Base-by-base conservation (phyloP, 2,329 filamentous ascomycete species). In the Endothia cerciana region DNA sequence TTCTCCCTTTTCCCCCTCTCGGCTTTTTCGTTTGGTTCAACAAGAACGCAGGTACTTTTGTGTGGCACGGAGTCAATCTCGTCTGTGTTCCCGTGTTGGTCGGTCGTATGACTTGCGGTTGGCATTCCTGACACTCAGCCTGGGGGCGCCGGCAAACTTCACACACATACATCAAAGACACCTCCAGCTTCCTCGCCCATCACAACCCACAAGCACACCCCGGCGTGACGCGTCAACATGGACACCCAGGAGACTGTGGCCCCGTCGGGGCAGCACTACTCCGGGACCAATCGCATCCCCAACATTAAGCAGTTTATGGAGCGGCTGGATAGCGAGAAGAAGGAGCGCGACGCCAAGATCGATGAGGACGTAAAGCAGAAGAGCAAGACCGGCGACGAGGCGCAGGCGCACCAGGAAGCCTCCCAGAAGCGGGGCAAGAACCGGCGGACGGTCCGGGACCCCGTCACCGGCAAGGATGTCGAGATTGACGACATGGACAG, bases 291-390 rank as follows among this genome's bases (percentile, higher is more conserved):
- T 76, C 91, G 91, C 30, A 88, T 98, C 62, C 94, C 94, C 7
- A 97, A 93, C 64, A 91, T 97, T 70, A 89, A 90, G 74, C 87
- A 94, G 76, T 96, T 97, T 70, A 85, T 97, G 70, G 85, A 91
- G 62, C 86, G 86, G 69, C 83, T 97, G 43, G 94, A 97, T 76
- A 82, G 79, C 62, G 89, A 96, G 71, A 97, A 97, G 81, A 88
- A 85, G 72, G 80, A 89, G 10, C 86, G 93, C 71, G 92, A 97
- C 77, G 83, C 84, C 65, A 80, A 85, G 69, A 88, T 97, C 68
- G 91, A 96, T 56, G 80, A 86, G 58, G 78, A 85, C 22, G 73
- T 78, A 5, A 80, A 80, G 68, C 63, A 73, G 15, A 80, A 80
- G 68, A 74, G 76, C 43, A 66, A 74, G 57, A 70, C 67, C 40